Base-by-base conservation (phyloP, 768 basidiomycete species). In the Rhodocollybia butyracea region DNA sequence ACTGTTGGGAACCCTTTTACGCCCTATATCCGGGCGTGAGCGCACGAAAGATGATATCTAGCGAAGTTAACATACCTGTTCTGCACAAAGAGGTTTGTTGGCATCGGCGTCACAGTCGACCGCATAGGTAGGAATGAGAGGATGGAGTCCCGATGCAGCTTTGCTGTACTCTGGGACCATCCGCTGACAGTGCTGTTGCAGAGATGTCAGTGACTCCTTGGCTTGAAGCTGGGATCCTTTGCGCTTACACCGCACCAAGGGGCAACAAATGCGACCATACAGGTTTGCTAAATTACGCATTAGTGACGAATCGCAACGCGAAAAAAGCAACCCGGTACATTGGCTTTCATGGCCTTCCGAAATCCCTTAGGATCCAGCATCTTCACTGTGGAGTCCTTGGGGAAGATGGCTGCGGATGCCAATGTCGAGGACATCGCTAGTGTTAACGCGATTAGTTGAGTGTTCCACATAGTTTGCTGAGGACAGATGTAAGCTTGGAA, bases 1-100 rank as follows among this genome's bases (percentile, higher is more conserved):
- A 98, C 76, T 2, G 94, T 97, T 2, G 94, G 94, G 80, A 94
- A 98, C 2, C 94, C 94, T 70, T 94, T 77, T 21, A 97, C 82
- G 13, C 84, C 84, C 81, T 86, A 39, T n/a, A n/a, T n/a, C n/a
- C n/a, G n/a, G n/a, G n/a, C n/a, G n/a, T n/a, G n/a, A n/a, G 32
- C 24, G 19, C 12, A 26, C 17, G 27, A 22, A 46, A 7, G 8
- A 27, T 30, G 22, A 30, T 27, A 24, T 29, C 27, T 8, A 8
- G 22, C 2, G n/a, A 19, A 29, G 31, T 56, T 31, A 15, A 19
- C 32, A 57, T 68, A 31, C 57, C 75, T 94, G 89, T 50, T 91
- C 85, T 0, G 83, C 82, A 64, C 95, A 98, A 5, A 98, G 71
- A 11, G 74, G 78, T 69, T 88, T 94, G 70, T 98, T 96, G 65